Evolutionary conservation across 1,284 basidiomycete species (phyloP), one percentile per base, ranked within the genome.

Genomic region (Lentinus polychrous): DNA sequence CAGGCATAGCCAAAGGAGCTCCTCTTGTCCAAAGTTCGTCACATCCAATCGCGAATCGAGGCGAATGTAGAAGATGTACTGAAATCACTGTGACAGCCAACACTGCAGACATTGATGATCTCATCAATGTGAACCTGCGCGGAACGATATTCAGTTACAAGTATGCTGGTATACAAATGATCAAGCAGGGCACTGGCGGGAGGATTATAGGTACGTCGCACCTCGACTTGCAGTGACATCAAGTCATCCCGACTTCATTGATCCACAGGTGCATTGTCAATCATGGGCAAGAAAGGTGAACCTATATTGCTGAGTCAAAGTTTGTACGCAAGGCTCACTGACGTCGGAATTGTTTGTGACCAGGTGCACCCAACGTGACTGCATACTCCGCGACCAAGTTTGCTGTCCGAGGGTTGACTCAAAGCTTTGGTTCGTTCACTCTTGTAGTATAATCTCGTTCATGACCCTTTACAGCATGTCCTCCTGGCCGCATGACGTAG

Each of bases 91-190:
- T 10, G 4, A 27, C 31, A 60, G 63, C 52, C 2, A 43, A 55
- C 3, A 47, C 52, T n/a, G 60, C 61, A 27, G 53, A 60, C 2
- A 52, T 60, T 37, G 63, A 67, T 48, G 53, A 51, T 17, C 42
- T 66, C 1, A 51, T 62, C 40, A 47, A 52, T 20, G 54, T 68
- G 33, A 69, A 69, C 53, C 49, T 63, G 18, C 60, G 58, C 33
- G 66, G 67, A 12, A 59, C 63, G 4, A 61, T 68, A 47, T 53
- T 64, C 17, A 63, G 58, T 52, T 69, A 66, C 58, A 67, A 68
- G 54, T 60, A 64, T 27, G 67, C 66, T 0, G 65, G 64, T 5
- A 52, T 53, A 31, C 63, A 65, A 46, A 62, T 68, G 60, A 56
- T 49, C 40, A 49, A 62, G 52, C 67, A 69, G 52, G 66, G 66